phyloP scores from a whole-genome alignment of 257 asterid genomes.

The Solanum habrochaites region DNA sequence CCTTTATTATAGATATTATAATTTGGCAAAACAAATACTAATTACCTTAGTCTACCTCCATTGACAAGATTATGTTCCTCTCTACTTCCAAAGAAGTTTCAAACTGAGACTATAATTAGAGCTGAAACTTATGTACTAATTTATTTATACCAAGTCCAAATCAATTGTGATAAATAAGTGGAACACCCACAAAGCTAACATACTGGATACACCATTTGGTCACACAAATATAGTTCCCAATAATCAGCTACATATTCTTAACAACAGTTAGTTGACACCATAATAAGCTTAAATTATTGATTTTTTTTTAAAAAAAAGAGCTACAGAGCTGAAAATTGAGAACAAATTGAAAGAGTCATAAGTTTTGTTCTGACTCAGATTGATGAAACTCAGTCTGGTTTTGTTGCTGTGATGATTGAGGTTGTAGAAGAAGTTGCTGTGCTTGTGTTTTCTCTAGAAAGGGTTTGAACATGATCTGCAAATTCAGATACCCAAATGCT shows the following conservation, averaged over 20 bases:
- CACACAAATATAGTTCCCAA: background rate
- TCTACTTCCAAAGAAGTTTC: background rate
- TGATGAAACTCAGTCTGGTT: background rate
- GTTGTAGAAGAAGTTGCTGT: slow-evolving; percentile 22
- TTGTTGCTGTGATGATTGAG: slow-evolving; percentile 9
- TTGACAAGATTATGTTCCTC: background rate
- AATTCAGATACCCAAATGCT: slow-evolving; percentile 73
- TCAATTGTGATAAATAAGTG: background rate
- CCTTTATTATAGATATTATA: background rate
- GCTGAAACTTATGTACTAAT: background rate
- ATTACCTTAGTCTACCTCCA: background rate
- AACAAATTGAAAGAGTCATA: background rate
- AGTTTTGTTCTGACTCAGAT: background rate
- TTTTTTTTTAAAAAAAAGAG: background rate
- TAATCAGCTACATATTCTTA: background rate
- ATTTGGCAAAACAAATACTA: background rate
- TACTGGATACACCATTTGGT: background rate
- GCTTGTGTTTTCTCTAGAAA: slow-evolving; percentile 62
- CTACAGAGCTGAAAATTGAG: background rate
- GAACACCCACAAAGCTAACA: background rate
- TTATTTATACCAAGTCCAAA: background rate
- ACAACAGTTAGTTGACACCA: background rate
- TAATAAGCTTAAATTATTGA: background rate
- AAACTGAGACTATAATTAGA: background rate
- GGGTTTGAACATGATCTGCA: slow-evolving; percentile 75